Percentiles rank a stretch among this genome's conserved stretches.
Conservation (phyloP, 2,329 filamentous ascomycete species). For the Pseudocercospora pini-densiflorae region DNA sequence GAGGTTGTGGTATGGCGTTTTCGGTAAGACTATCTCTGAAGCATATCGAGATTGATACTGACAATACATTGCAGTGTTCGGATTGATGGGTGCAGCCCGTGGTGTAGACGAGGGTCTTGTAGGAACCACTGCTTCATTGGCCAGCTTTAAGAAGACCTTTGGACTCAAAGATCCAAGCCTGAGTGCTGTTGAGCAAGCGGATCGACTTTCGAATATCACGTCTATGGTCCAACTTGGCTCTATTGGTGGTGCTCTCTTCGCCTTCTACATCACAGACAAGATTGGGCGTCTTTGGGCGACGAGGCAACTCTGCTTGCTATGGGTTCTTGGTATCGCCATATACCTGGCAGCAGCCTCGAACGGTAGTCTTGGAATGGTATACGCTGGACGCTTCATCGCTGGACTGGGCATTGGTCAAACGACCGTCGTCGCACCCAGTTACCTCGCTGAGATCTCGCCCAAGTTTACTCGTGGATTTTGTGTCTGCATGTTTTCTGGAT, state of each 20-base stretch:
- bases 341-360: conserved; percentile 54
- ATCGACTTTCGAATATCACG: conserved; percentile 67
- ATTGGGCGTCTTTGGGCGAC: conserved; percentile 40
- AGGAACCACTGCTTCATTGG: conserved; percentile 59
- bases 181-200: conserved; percentile 63
- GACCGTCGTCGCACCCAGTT: conserved; percentile 62
- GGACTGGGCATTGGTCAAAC: conserved; percentile 54
- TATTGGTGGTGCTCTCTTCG: conserved; percentile 70
- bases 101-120: conserved; percentile 84
- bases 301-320: conserved; percentile 34
- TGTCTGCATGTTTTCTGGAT: conserved; percentile 70
- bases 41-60: neutral
- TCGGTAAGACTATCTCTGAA: conserved; percentile 42
- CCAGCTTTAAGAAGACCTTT: conserved; percentile 65
- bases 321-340: conserved; percentile 36
- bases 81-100: conserved; percentile 72
- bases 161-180: conserved; percentile 58
- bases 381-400: conserved; percentile 48
- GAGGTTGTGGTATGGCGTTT: conserved; percentile 76
- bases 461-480: conserved; percentile 61
- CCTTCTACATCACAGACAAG: conserved; percentile 42
- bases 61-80: conserved; percentile 33
- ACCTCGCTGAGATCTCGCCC: conserved; percentile 58
- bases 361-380: conserved; percentile 41
- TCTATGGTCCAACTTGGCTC: conserved; percentile 82